Percentiles rank a stretch among this genome's conserved stretches.
Evolutionary conservation across 225 moss, liverwort and hornwort species (phyloP).

Genomic region (Physcomitrium patens): DNA sequence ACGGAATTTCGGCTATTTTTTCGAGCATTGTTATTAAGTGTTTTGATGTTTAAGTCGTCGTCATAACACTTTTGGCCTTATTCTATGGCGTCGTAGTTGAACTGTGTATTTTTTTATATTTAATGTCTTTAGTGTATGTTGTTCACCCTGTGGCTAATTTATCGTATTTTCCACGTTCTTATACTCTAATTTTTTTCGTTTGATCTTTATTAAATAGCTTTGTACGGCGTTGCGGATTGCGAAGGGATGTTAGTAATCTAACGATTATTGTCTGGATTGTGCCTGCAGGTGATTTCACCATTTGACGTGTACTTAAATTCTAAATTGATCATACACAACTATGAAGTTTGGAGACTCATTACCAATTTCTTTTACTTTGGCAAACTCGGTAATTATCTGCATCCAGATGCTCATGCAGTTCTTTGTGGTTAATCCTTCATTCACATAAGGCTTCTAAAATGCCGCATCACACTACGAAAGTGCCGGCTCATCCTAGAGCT

Average conservation of each 20-base stretch:
- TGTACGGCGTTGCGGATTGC: not conserved
- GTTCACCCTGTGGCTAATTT: not conserved
- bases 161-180: not conserved
- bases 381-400: constrained; percentile 71
- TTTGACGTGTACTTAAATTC: constrained; percentile 93
- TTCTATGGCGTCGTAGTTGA: not conserved
- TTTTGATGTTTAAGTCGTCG: not conserved
- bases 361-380: constrained; percentile 99
- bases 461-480: no score
- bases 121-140: not conserved
- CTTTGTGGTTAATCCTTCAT: not conserved
- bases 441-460: not conserved
- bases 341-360: constrained; percentile 93
- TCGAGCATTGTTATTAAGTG: not conserved
- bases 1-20: not conserved
- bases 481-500: no score
- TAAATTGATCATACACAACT: constrained; percentile 69
- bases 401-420: not conserved
- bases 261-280: constrained; percentile 28
- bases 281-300: constrained; percentile 61
- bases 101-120: not conserved
- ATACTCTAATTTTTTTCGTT: not conserved
- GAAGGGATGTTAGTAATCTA: not conserved
- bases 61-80: not conserved
- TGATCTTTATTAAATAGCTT: not conserved